Conservation (phyloP, 805 yeast species). For the Teunomyces panamensis region DNA sequence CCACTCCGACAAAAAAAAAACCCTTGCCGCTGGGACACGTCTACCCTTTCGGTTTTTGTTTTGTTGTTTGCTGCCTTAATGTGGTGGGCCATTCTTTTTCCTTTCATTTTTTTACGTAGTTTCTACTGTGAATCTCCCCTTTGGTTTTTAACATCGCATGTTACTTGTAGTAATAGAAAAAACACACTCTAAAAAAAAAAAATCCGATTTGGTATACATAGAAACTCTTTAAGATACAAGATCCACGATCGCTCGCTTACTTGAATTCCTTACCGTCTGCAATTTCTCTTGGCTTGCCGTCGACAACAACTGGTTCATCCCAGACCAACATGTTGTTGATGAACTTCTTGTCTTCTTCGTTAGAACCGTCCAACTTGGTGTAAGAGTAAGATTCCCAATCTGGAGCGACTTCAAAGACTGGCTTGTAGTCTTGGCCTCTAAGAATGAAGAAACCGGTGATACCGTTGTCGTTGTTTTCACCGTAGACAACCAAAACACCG, state of each 20-base stretch:
- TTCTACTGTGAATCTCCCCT: too few species aligned
- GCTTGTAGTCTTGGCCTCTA: conserved; percentile 87
- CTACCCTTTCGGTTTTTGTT: not conserved
- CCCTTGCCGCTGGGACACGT: not conserved
- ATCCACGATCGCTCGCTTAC: conserved; percentile 37
- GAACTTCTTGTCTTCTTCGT: conserved; percentile 73
- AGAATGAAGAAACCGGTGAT: conserved; percentile 91
- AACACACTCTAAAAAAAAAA: not conserved
- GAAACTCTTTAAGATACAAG: not conserved
- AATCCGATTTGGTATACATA: too few species aligned
- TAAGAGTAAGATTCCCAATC: conserved; percentile 95
- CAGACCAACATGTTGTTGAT: conserved; percentile 94
- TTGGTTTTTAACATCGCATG: too few species aligned
- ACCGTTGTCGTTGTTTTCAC: conserved; percentile 98
- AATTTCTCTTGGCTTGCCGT: conserved; percentile 82
- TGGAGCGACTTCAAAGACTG: conserved; percentile 98
- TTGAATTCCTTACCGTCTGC: conserved; percentile 98
- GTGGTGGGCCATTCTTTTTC: too few species aligned
- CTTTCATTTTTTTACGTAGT: too few species aligned
- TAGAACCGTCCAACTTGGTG: conserved; percentile 78
- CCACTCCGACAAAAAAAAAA: not conserved
- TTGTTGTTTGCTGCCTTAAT: not conserved
- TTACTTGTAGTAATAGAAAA: not conserved
- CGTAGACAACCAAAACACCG: conserved; percentile 92
- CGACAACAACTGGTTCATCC: conserved; percentile 86